Base-by-base conservation (phyloP, 2,329 filamentous ascomycete genomes). In the Trichoderma simmonsii region DNA sequence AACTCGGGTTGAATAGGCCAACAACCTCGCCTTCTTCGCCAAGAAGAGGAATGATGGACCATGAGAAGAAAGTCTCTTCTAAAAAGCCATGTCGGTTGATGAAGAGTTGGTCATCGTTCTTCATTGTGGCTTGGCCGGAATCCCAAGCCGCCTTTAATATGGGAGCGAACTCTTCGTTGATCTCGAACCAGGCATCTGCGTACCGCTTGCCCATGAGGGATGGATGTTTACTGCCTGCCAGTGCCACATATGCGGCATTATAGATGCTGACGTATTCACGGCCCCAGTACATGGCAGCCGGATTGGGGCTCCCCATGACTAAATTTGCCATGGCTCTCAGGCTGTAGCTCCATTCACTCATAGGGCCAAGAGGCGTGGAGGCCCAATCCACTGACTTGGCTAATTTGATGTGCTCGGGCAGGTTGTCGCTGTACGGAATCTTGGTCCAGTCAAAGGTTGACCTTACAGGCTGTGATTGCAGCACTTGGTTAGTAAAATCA, bases 51-150 rank as follows among this genome's bases (percentile, higher is more conserved):
- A 95, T 91, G 56, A 95, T 90, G 1, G 90, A 92, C 92, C 92
- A 95, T 14, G 91, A 93, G 79, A 95, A 95, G 78, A 93, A 95
- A 0, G 92, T 90, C 78, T 96, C 93, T 80, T 97, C 92, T 1
- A 93, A 81, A 73, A 88, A 93, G 1, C 90, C 88, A 74, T 89
- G 88, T 8, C 93, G 88, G 61, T 87, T 85, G 36, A 96, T 86
- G 76, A 94, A 94, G 1, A 95, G 83, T 71, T 89, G 89, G 74
- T 95, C 92, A 76, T 96, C 93, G 75, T 95, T 90, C 79, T 94
- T 95, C 91, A 95, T 93, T 0, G 91, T 94, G 0, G 93, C 91
- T 81, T 94, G 90, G 0, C 93, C 93, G 5, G 90, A 91, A 51
- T 87, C 81, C 79, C 87, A 88, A 0, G 93, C 93, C 73, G 85